Evolutionary conservation across 306 rosid genomes (phyloP).

Genomic region (Vigna hirtella): DNA sequence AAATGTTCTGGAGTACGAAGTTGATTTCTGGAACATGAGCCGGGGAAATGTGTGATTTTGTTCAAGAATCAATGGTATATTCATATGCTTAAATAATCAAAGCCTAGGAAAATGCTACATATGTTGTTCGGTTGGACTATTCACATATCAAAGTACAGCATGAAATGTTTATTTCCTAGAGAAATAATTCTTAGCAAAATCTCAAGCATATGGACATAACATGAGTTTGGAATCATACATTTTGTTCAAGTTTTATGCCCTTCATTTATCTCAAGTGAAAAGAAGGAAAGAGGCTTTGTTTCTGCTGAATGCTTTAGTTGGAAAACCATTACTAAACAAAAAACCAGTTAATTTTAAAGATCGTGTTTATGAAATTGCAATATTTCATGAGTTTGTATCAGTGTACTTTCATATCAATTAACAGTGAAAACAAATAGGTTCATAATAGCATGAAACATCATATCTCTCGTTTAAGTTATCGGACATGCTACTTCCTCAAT

Average conservation of each 20-base stretch:
- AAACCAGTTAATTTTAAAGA: background rate
- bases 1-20: conserved; percentile 68
- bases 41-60: conserved; percentile 39
- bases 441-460: conserved; percentile 35
- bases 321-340: background rate
- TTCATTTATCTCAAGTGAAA: background rate
- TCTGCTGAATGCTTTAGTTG: conserved; percentile 18
- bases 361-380: background rate
- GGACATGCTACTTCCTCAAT: conserved; percentile 46
- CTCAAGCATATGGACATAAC: background rate
- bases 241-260: background rate
- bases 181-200: background rate
- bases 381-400: background rate
- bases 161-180: background rate
- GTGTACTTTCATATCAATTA: background rate
- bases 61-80: background rate
- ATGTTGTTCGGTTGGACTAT: background rate
- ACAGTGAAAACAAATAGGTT: background rate
- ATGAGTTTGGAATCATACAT: background rate
- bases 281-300: background rate
- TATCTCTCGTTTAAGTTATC: conserved; percentile 53
- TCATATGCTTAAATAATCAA: background rate
- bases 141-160: background rate
- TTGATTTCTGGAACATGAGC: conserved; percentile 89
- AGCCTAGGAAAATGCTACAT: background rate